Conservation (phyloP, 2,329 filamentous ascomycete genomes). For the Aspergillus viridinutans region DNA sequence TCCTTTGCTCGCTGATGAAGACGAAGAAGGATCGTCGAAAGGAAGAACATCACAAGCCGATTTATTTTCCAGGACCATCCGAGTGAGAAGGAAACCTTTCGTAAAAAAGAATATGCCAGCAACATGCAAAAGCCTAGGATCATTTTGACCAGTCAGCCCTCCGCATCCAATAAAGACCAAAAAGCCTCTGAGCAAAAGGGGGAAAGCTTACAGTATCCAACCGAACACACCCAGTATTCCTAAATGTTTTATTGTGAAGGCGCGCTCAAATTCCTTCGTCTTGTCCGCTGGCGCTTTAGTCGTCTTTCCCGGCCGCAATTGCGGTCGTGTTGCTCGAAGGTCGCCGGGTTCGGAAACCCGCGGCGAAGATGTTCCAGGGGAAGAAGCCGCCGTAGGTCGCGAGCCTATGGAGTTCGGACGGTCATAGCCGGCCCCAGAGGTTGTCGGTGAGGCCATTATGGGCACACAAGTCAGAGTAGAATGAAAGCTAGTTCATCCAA, state of each 20-base stretch:
- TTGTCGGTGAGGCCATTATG: conserved; percentile 11
- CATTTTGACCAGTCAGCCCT: neutral
- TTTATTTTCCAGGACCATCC: conserved; percentile 72
- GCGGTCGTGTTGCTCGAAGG: conserved; percentile 6
- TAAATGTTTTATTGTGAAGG: conserved; percentile 37
- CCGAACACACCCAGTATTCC: conserved; percentile 35
- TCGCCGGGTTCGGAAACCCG: conserved; percentile 9
- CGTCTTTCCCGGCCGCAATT: conserved; percentile 18
- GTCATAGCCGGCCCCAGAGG: conserved; percentile 2
- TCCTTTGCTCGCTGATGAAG: conserved; percentile 20
- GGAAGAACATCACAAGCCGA: conserved; percentile 68
- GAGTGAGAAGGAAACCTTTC: conserved; percentile 87
- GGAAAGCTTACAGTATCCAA: conserved; percentile 38
- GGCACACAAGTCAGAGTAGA: neutral
- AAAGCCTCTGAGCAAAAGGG: neutral
- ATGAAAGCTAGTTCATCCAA: conserved; percentile 4
- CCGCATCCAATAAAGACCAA: neutral
- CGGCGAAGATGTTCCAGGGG: conserved; percentile 4
- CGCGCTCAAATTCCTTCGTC: conserved; percentile 29
- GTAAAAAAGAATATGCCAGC: conserved; percentile 88
- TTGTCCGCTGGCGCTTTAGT: conserved; percentile 24
- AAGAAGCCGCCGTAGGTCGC: conserved; percentile 1
- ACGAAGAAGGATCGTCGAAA: conserved; percentile 43
- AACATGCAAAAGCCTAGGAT: conserved; percentile 63
- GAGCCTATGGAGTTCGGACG: conserved; percentile 5